These are phyloP conservation scores for Aspergillus calidoustus DNA, from an alignment of 2,329 filamentous ascomycete species.

Conservation along the genomic window DNA sequence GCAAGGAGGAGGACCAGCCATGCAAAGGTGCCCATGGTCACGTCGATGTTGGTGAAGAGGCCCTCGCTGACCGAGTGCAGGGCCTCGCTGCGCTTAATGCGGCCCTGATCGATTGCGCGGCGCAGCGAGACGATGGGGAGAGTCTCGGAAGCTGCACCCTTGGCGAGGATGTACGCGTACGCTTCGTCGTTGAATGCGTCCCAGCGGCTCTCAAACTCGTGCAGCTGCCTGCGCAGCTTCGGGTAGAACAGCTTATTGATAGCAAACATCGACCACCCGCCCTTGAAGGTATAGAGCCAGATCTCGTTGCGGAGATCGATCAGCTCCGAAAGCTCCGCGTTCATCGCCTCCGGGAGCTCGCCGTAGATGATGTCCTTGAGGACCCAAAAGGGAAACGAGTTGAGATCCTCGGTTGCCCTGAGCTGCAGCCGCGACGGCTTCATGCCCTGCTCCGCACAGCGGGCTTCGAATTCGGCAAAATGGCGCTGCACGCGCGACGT, in stretches of 20 bases:
- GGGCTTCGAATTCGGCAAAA: background rate
- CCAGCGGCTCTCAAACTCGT: background rate
- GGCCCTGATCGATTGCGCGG: background rate
- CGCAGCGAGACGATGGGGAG: background rate
- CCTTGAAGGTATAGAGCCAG: background rate
- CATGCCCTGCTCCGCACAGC: background rate
- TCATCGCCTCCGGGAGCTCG: background rate
- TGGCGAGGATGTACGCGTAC: background rate
- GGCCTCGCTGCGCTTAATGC: background rate
- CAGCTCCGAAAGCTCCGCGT: background rate
- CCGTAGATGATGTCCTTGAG: too few species aligned
- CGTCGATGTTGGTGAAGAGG: conserved; percentile 4
- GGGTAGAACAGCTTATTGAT: too few species aligned
- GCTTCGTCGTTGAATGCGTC: background rate
- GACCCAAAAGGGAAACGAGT: too few species aligned
- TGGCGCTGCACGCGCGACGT: background rate
- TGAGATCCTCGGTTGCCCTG: too few species aligned
- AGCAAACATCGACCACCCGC: background rate
- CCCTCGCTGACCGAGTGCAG: background rate
- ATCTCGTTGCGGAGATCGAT: background rate
- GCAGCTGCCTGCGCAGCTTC: too few species aligned
- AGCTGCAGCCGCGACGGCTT: background rate
- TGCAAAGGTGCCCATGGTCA: background rate
- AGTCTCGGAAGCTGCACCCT: background rate
- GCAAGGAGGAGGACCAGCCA: conserved; percentile 1